Conservation (phyloP, 2,329 filamentous ascomycete species). For the Ophiostoma quercus region DNA sequence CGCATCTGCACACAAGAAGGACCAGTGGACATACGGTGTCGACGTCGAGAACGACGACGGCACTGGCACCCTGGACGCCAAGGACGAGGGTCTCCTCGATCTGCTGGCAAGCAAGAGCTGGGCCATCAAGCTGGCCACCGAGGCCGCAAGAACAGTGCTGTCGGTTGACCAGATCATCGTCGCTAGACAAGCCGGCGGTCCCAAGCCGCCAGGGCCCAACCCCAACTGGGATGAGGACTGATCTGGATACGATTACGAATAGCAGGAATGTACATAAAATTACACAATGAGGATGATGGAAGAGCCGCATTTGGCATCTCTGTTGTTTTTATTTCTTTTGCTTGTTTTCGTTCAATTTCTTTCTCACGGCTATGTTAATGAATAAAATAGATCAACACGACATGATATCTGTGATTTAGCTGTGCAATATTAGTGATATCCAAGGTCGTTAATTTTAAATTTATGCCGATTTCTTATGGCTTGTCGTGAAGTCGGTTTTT, state of each 20-base stretch:
- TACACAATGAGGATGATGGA: neutral
- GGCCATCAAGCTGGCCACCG: slow-evolving; percentile 95
- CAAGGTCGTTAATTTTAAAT: too few species aligned
- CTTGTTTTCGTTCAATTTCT: neutral
- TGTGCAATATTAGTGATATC: neutral
- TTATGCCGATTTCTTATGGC: too few species aligned
- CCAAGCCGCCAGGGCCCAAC: slow-evolving; percentile 93
- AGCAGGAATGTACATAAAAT: slow-evolving; percentile 13
- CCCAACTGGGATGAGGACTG: slow-evolving; percentile 39
- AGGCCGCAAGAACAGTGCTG: slow-evolving; percentile 86
- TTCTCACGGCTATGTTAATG: neutral
- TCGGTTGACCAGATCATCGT: slow-evolving; percentile 99
- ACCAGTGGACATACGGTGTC: slow-evolving; percentile 85
- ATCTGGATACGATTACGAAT: neutral
- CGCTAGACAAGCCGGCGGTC: slow-evolving; percentile 90
- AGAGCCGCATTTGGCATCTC: neutral
- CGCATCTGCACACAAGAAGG: slow-evolving; percentile 83
- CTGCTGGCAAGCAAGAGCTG: slow-evolving; percentile 87
- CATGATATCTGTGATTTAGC: neutral
- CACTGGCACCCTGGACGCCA: slow-evolving; percentile 77
- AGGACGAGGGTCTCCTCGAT: slow-evolving; percentile 85
- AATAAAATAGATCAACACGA: slow-evolving; percentile 14
- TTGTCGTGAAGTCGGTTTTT: too few species aligned
- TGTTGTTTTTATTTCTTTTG: neutral
- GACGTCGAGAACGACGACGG: slow-evolving; percentile 86